These are phyloP conservation scores for Dothistroma septosporum DNA, from an alignment of 2,329 filamentous ascomycete species.

Conservation along the genomic window DNA sequence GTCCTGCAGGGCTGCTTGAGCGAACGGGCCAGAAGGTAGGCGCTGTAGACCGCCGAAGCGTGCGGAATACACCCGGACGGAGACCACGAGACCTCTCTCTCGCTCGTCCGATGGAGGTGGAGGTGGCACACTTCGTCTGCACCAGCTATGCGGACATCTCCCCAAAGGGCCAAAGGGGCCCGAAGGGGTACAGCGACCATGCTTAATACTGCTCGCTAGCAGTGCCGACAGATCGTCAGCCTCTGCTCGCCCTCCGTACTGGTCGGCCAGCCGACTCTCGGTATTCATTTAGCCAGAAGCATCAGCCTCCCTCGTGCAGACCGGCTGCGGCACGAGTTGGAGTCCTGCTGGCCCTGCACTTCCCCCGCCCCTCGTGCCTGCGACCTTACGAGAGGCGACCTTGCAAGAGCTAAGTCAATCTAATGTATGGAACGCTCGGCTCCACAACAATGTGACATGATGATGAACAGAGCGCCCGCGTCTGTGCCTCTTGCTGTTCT, in stretches of 20 bases:
- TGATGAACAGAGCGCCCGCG: constrained; percentile 7
- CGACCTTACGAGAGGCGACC: constrained; percentile 16
- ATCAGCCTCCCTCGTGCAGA: background rate
- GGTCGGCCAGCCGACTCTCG: background rate
- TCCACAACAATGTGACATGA: constrained; percentile 19
- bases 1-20: background rate
- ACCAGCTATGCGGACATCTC: background rate
- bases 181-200: background rate
- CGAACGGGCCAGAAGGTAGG: background rate
- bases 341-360: constrained; percentile 9
- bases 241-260: background rate
- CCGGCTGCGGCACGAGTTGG: background rate
- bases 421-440: constrained; percentile 19
- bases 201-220: background rate
- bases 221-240: background rate
- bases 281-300: constrained; percentile 1
- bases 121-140: background rate
- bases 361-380: constrained; percentile 15
- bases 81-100: background rate
- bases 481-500: constrained; percentile 4
- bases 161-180: background rate
- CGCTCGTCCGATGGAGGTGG: background rate
- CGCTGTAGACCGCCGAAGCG: background rate
- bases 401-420: constrained; percentile 10
- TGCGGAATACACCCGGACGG: background rate